Conservation (phyloP, 306 rosid species). For the Citrullus amarus region DNA sequence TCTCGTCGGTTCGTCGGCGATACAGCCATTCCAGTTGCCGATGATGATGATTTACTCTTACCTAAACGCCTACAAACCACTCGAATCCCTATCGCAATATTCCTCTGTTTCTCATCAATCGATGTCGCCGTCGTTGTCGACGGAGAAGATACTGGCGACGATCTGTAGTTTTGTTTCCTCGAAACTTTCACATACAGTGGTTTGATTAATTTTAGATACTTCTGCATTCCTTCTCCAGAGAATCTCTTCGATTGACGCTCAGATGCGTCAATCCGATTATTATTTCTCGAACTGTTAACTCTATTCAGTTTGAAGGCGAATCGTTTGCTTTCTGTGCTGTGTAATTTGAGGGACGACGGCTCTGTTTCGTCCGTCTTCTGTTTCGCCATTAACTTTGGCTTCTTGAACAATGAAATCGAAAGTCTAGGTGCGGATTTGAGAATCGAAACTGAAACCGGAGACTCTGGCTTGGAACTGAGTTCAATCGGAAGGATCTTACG, state of each 20-base stretch:
- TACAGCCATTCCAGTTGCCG: constrained; percentile 15
- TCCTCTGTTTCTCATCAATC: constrained; percentile 38
- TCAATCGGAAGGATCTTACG: constrained; percentile 72
- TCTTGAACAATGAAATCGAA: constrained; percentile 44
- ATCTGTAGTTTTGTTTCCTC: neutral
- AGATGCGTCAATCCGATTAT: neutral
- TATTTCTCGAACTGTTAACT: constrained; percentile 30
- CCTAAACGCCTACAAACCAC: constrained; percentile 51
- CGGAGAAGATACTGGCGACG: constrained; percentile 18
- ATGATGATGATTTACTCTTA: constrained; percentile 59
- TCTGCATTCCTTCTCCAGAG: constrained; percentile 46
- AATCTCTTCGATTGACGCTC: constrained; percentile 33
- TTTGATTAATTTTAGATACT: constrained; percentile 30
- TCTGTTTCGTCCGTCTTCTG: constrained; percentile 8
- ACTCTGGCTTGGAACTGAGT: constrained; percentile 61
- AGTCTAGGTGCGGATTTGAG: constrained; percentile 64
- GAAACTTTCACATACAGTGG: constrained; percentile 6
- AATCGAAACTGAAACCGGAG: constrained; percentile 60
- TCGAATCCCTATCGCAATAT: constrained; percentile 34
- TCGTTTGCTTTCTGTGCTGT: constrained; percentile 18
- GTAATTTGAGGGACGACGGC: neutral
- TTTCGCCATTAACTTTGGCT: constrained; percentile 18
- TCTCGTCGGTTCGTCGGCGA: constrained; percentile 43
- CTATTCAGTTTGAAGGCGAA: constrained; percentile 30
- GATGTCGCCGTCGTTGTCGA: constrained; percentile 11